These are phyloP conservation scores for Fusarium denticulatum DNA, from an alignment of 2,329 filamentous ascomycete genomes.

Conservation along the genomic window DNA sequence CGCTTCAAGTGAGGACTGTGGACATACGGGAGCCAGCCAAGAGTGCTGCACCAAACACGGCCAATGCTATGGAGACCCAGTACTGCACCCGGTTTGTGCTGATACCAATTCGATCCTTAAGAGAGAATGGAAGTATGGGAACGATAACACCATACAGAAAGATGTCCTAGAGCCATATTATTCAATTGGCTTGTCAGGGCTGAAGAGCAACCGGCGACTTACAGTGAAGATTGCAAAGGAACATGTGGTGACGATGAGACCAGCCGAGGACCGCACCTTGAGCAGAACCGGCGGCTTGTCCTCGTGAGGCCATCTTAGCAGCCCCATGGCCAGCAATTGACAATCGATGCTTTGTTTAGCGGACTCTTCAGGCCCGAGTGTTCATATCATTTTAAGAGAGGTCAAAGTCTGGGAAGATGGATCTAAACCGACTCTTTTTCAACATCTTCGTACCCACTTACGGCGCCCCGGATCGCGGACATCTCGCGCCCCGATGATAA, in stretches of 20 bases:
- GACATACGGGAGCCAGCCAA: constrained; percentile 46
- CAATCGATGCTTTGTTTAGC: neutral
- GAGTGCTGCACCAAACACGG: constrained; percentile 47
- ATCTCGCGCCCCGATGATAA: constrained; percentile 20
- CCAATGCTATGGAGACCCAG: constrained; percentile 50
- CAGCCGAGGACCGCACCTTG: constrained; percentile 46
- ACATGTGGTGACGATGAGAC: constrained; percentile 47
- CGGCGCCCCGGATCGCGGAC: constrained; percentile 13
- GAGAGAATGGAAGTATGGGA: constrained; percentile 47
- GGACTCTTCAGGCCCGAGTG: neutral
- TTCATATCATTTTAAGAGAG: neutral
- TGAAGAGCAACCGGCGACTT: neutral
- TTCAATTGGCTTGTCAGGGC: neutral
- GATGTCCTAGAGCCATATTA: constrained; percentile 45
- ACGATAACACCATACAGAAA: constrained; percentile 50
- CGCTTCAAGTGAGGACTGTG: neutral
- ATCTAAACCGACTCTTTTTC: constrained; percentile 2
- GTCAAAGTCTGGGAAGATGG: neutral
- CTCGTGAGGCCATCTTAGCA: constrained; percentile 14
- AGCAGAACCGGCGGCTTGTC: constrained; percentile 44
- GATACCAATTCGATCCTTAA: constrained; percentile 43
- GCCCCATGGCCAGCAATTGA: constrained; percentile 27
- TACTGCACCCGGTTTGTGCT: constrained; percentile 44
- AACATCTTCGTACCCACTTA: constrained; percentile 24
- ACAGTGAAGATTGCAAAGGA: constrained; percentile 51